Conservation (phyloP, 345 rosid species). For the Anastatica hierochuntica region DNA sequence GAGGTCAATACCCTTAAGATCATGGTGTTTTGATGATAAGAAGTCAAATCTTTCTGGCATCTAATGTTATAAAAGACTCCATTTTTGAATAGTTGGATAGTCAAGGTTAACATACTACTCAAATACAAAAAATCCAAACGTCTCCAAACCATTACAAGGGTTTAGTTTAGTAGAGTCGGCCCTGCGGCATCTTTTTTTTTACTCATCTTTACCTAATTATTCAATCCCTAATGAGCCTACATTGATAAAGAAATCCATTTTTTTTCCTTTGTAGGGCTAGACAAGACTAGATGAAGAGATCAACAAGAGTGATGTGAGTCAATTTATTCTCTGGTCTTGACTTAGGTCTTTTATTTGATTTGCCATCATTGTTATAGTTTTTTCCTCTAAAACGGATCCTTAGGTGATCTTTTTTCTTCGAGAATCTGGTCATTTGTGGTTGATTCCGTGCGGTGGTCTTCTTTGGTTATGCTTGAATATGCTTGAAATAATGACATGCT, state of each 20-base stretch:
- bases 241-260: conserved; percentile 32
- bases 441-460: background rate
- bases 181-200: no score
- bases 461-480: background rate
- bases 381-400: background rate
- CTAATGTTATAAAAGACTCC: background rate
- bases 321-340: conserved; percentile 26
- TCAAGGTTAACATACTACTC: background rate
- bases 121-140: background rate
- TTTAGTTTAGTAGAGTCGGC: background rate
- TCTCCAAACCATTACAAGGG: no score
- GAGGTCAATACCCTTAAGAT: background rate
- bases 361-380: background rate
- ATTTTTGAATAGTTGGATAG: background rate
- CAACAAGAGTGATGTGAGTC: conserved; percentile 37
- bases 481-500: conserved; percentile 10
- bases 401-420: background rate
- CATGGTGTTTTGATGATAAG: background rate
- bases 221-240: conserved; percentile 20
- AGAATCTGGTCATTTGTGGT: background rate
- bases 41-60: background rate
- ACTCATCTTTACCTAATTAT: conserved; percentile 4
- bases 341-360: conserved; percentile 15
- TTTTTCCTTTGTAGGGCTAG: conserved; percentile 73
- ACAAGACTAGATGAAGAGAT: conserved; percentile 84